Evolutionary conservation across 169 alveolate genomes (phyloP).

Genomic region (Plasmodium inui): DNA sequence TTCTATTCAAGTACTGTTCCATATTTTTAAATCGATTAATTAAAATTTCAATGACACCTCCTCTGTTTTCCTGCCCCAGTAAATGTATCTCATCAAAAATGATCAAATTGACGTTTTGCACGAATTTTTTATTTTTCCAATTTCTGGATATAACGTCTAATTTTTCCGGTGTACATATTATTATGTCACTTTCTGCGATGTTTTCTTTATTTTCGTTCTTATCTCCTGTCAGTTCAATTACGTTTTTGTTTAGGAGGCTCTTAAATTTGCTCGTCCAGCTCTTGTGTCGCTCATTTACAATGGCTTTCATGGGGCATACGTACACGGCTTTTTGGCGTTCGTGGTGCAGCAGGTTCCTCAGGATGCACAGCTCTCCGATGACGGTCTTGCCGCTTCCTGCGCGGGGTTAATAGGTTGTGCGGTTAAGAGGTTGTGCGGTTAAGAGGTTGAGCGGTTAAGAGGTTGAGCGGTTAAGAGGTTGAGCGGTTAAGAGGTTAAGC

Average conservation of each 20-base stretch:
- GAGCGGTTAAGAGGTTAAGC: not conserved
- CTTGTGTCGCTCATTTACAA: constrained; percentile 90
- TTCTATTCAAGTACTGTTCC: constrained; percentile 89
- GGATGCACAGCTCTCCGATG: constrained; percentile 97
- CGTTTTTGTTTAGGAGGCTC: constrained; percentile 87
- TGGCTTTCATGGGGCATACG: constrained; percentile 99
- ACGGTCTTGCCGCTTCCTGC: constrained; percentile 97
- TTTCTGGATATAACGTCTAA: constrained; percentile 99
- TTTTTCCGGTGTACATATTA: constrained; percentile 99
- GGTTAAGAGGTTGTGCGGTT: not conserved
- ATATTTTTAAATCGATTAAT: constrained; percentile 97
- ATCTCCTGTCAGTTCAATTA: constrained; percentile 98
- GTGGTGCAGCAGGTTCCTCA: constrained; percentile 88
- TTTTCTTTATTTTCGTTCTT: constrained; percentile 92
- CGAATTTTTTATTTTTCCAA: constrained; percentile 97
- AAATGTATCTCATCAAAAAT: constrained; percentile 99
- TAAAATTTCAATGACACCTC: constrained; percentile 98
- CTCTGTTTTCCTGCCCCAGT: constrained; percentile 97
- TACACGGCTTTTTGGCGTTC: constrained; percentile 94
- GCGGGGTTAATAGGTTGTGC: not conserved
- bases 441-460: not conserved
- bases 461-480: too few species aligned
- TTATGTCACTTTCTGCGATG: constrained; percentile 90
- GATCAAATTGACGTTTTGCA: constrained; percentile 93
- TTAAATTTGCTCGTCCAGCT: constrained; percentile 94